Evolutionary conservation across 768 basidiomycete species (phyloP), one percentile per base, ranked within the genome.

Genomic region (Russula vinacea): DNA sequence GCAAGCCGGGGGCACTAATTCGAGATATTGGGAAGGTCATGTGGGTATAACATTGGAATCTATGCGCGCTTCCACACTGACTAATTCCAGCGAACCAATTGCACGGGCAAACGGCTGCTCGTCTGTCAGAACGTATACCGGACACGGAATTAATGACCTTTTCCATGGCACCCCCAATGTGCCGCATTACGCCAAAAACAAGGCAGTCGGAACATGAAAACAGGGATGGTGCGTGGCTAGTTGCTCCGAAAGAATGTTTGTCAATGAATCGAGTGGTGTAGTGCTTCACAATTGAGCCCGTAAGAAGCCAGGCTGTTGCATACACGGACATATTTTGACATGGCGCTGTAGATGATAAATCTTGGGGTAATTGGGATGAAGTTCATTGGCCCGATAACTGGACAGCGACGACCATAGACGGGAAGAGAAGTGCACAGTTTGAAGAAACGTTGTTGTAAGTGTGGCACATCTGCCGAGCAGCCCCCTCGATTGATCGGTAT

Each of bases 391-490:
- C 89, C 37, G 94, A 96, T 74, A 88, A 93, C 72, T 98, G 96
- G 96, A 98, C 96, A 3, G 93, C 95, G 1, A 92, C 89, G 24
- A 99, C 97, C 5, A 75, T 82, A 14, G 96, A 98, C 75, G 96
- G 94, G 26, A 90, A 89, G 74, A 80, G 83, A 61, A 94, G 92
- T 65, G 97, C 97, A 1, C 97, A 99, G 72, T 99, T 98, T 72
- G 97, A 99, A 74, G 97, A 99, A 71, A 98, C 96, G 1, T 78
- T 99, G 40, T 75, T 99, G 94, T 95, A 71, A 70, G 93, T 83
- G 44, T 56, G 24, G 19, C 52, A 8, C 54, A 44, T 33, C 26
- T 19, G 49, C 68, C 49, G 42, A 40, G 51, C 53, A 29, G 42
- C 50, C 56, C 32, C 54, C 49, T 53, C 66, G 57, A 65, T 61